phyloP scores from a whole-genome alignment of 2,329 filamentous ascomycete species.

The Cercospora sp. region DNA sequence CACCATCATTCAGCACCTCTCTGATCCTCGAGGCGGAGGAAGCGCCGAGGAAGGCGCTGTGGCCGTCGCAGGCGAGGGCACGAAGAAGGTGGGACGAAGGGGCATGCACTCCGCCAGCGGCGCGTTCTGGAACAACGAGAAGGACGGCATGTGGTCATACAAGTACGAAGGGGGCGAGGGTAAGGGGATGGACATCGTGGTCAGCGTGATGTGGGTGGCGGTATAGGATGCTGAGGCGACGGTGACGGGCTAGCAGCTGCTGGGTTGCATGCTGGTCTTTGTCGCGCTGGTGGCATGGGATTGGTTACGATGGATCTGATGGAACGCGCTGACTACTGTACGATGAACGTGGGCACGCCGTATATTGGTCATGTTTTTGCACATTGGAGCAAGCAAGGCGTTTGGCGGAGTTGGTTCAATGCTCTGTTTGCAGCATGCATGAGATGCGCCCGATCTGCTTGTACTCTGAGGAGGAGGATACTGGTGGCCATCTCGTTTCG shows the following conservation, averaged over 20 bases:
- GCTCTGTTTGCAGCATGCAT: not conserved
- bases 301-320: not conserved
- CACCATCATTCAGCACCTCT: slow-evolving; percentile 94
- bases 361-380: slow-evolving; percentile 4
- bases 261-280: slow-evolving; percentile 1
- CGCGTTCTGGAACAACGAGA: slow-evolving; percentile 88
- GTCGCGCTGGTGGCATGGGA: not conserved
- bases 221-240: slow-evolving; percentile 40
- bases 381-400: slow-evolving; percentile 16
- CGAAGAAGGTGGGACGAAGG: slow-evolving; percentile 72
- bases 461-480: not conserved
- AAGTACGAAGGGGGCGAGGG: slow-evolving; percentile 67
- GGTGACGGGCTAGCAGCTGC: slow-evolving; percentile 11
- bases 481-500: not conserved
- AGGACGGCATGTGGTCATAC: slow-evolving; percentile 85
- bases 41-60: slow-evolving; percentile 15
- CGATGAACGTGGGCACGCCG: slow-evolving; percentile 6
- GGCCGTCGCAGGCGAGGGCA: slow-evolving; percentile 56
- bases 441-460: not conserved
- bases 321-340: slow-evolving; percentile 3
- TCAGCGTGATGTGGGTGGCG: slow-evolving; percentile 70
- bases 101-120: slow-evolving; percentile 88
- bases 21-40: slow-evolving; percentile 66
- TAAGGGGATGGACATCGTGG: slow-evolving; percentile 55
- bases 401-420: slow-evolving; percentile 9